Conservation (phyloP, 2,329 filamentous ascomycete genomes). For the Chlorencoelia australis region DNA sequence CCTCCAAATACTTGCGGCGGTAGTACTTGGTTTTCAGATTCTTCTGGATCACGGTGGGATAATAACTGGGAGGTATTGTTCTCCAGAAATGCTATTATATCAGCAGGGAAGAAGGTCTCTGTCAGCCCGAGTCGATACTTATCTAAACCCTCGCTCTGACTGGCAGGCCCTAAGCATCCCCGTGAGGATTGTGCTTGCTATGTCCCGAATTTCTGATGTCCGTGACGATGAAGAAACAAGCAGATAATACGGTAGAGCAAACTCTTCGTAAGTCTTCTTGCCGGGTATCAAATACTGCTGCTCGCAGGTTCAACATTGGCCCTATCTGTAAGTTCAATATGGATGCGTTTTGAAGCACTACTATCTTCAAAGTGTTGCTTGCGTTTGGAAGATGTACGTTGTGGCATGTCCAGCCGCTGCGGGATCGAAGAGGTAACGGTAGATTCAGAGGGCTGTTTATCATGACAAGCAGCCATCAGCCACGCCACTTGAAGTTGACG, state of each 20-base stretch:
- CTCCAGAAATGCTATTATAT: constrained; percentile 97
- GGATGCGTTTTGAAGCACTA: no score
- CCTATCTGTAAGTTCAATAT: no score
- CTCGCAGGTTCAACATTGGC: no score
- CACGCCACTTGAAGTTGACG: constrained; percentile 2
- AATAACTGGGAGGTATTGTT: constrained; percentile 81
- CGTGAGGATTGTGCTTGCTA: constrained; percentile 85
- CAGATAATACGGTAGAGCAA: constrained; percentile 97
- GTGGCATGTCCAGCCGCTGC: no score
- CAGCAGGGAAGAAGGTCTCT: constrained; percentile 98
- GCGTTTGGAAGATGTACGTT: no score
- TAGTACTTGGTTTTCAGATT: constrained; percentile 95
- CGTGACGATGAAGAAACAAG: constrained; percentile 79
- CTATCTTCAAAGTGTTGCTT: no score
- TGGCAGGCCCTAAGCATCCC: constrained; percentile 74
- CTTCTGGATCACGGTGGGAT: constrained; percentile 97
- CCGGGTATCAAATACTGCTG: constrained; percentile 95
- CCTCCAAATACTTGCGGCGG: constrained; percentile 79
- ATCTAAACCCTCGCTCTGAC: constrained; percentile 64
- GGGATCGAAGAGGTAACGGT: no score
- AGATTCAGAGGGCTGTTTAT: no score
- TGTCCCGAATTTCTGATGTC: constrained; percentile 87
- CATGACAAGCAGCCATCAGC: constrained; percentile 2
- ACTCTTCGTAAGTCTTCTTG: constrained; percentile 97
- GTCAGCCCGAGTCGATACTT: constrained; percentile 97